A percentile compares a stretch with the other conserved stretches of the same genome.
Conservation (phyloP, 306 rosid genomes). For the Fagus crenata region DNA sequence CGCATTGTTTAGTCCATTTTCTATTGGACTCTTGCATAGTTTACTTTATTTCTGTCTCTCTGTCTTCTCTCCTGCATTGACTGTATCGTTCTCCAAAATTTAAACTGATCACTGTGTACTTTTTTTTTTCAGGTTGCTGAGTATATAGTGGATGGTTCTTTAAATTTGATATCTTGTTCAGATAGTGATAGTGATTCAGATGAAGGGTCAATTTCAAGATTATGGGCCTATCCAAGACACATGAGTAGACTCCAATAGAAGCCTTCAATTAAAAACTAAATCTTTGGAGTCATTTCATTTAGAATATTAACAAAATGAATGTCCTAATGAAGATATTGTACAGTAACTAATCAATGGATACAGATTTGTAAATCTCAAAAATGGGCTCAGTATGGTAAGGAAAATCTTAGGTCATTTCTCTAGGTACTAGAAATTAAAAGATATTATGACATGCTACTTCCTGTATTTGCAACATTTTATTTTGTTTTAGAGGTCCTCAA, state of each 20-base stretch:
- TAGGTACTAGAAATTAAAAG: no score
- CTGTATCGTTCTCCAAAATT: not conserved
- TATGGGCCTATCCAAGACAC: conserved; percentile 66
- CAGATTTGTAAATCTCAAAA: not conserved
- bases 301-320: not conserved
- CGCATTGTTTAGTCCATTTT: not conserved
- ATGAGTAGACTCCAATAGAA: conserved; percentile 15
- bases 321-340: not conserved
- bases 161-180: conserved; percentile 45
- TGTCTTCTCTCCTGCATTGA: not conserved
- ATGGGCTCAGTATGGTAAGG: not conserved
- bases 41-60: not conserved
- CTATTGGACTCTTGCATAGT: not conserved
- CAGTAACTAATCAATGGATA: not conserved
- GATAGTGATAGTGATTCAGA: conserved; percentile 85
- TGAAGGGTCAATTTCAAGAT: conserved; percentile 40
- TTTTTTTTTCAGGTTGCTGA: conserved; percentile 54
- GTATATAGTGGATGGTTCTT: conserved; percentile 54
- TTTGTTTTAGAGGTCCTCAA: no score
- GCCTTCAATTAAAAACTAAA: conserved; percentile 19
- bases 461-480: no score
- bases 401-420: no score
- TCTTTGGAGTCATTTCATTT: conserved; percentile 6
- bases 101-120: not conserved
- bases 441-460: no score